Percentiles rank a stretch among this genome's conserved stretches.
phyloP scores from a whole-genome alignment of 2,329 filamentous ascomycete genomes.

The Cordyceps cicadae region DNA sequence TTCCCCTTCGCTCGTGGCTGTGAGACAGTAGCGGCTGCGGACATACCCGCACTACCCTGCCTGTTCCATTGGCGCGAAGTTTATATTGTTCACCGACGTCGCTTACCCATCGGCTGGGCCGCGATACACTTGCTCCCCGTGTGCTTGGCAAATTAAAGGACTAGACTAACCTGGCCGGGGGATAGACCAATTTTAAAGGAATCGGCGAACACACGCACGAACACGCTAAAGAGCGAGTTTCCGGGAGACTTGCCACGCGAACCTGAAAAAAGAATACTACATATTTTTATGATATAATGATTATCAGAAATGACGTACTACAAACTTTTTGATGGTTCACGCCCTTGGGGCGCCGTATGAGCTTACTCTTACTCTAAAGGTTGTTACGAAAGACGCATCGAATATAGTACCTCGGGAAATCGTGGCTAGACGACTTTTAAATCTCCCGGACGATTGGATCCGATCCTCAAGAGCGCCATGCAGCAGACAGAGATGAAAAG shows the following conservation, averaged over 20 bases:
- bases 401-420: no score
- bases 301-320: constrained; percentile 12
- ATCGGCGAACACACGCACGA: background rate
- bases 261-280: constrained; percentile 1
- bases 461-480: no score
- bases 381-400: no score
- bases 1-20: background rate
- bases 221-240: background rate
- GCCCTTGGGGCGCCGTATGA: no score
- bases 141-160: background rate
- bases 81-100: background rate
- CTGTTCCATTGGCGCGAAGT: background rate
- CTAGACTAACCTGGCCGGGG: background rate
- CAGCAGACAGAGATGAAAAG: background rate
- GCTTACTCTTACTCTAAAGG: no score
- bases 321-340: background rate
- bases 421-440: background rate
- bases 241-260: constrained; percentile 7
- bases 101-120: background rate
- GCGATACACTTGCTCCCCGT: background rate
- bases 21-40: no score
- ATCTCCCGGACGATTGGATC: background rate
- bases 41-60: no score
- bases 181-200: constrained; percentile 19
- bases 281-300: constrained; percentile 23